Conservation (phyloP, 2,329 filamentous ascomycete genomes). For the Colletotrichum cuscutae region DNA sequence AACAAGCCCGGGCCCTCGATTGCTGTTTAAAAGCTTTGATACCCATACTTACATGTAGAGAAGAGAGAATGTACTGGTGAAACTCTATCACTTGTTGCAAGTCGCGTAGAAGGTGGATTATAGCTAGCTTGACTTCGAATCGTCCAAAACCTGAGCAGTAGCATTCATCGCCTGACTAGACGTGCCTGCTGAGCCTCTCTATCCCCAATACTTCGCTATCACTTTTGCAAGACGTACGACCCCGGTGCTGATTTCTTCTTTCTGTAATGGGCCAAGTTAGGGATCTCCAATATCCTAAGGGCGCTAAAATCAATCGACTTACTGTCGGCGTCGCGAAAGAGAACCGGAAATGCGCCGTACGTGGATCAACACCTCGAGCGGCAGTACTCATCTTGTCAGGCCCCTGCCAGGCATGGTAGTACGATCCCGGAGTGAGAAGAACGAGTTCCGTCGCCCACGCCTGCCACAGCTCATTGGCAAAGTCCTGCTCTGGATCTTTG, state of each 20-base stretch:
- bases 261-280: constrained; percentile 21
- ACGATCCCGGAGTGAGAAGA: constrained; percentile 44
- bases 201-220: constrained; percentile 16
- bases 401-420: constrained; percentile 46
- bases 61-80: too few species aligned
- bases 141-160: neutral
- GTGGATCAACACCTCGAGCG: constrained; percentile 38
- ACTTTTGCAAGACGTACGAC: constrained; percentile 26
- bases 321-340: constrained; percentile 43
- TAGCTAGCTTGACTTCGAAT: neutral
- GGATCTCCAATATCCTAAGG: neutral
- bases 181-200: neutral
- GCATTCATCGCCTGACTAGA: neutral
- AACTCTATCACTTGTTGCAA: too few species aligned
- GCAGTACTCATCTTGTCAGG: constrained; percentile 39
- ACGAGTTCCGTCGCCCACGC: constrained; percentile 37
- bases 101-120: neutral
- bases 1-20: neutral
- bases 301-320: constrained; percentile 16
- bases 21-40: neutral
- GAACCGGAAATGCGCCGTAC: constrained; percentile 41
- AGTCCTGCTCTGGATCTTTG: constrained; percentile 39
- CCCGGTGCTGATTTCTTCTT: constrained; percentile 34
- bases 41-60: too few species aligned
- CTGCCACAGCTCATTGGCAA: constrained; percentile 39